These are phyloP conservation scores for Solanum dulcamara DNA, from an alignment of 257 asterid genomes.

Conservation along the genomic window DNA sequence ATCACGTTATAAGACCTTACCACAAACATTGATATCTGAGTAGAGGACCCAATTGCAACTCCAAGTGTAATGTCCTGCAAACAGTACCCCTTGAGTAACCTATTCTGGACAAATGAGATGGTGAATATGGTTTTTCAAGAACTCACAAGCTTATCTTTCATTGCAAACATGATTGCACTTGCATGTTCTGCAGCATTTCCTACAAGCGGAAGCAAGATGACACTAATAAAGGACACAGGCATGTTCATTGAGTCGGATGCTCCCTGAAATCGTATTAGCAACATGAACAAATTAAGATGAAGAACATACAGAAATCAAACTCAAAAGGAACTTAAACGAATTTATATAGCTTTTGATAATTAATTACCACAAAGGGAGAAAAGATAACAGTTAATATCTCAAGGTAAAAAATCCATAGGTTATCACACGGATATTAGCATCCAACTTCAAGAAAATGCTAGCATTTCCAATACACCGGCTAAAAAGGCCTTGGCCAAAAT, in stretches of 20 bases:
- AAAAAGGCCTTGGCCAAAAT: background rate
- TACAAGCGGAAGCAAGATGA: slow-evolving; percentile 81
- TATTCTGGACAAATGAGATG: background rate
- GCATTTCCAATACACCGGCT: background rate
- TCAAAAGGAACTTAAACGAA: background rate
- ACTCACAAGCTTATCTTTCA: slow-evolving; percentile 69
- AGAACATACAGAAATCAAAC: background rate
- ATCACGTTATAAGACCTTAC: slow-evolving; percentile 23
- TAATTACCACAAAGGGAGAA: background rate
- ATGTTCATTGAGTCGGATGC: slow-evolving; percentile 78
- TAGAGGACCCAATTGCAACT: slow-evolving; percentile 95
- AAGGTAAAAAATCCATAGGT: background rate
- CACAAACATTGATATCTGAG: slow-evolving; percentile 98
- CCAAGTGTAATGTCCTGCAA: slow-evolving; percentile 53
- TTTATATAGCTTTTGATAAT: background rate
- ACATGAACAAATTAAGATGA: background rate
- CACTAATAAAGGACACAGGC: slow-evolving; percentile 88
- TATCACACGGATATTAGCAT: background rate
- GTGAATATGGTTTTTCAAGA: background rate
- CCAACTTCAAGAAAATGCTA: background rate
- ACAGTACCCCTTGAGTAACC: background rate
- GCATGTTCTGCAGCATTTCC: slow-evolving; percentile 99
- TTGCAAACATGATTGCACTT: slow-evolving; percentile 97
- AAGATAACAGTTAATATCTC: background rate
- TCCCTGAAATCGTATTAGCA: slow-evolving; percentile 37